Base-by-base conservation (phyloP, 2,329 filamentous ascomycete species). In the Pseudogymnoascus sp. region DNA sequence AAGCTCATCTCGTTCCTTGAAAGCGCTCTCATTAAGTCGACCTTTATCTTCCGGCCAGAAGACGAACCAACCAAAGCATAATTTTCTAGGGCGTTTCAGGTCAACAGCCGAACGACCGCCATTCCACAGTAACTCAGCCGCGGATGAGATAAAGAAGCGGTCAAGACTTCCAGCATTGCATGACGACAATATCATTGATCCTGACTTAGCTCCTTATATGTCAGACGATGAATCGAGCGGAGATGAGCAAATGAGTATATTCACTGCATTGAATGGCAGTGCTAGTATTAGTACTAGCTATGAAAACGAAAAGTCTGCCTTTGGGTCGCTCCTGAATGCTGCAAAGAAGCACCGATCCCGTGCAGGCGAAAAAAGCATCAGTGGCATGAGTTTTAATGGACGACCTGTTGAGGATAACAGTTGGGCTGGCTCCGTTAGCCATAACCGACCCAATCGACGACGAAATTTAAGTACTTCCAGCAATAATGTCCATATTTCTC, bases 151-250 rank as follows among this genome's bases (percentile, higher is more conserved):
- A 57, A 77, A 80, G 3, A 84, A 82, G 65, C 87, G 86, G 65
- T 78, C 84, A 6, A 84, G 85, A 41, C 81, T 96, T 36, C 88
- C 92, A 13, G 92, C 92, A n/a, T 97, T 99, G 68, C 94, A 99
- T 72, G 92, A 94, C 70, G 94, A 99, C 77, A 97, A 94, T 71
- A 96, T 99, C 67, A 97, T 99, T 67, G 94, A 99, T 71, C 94
- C 94, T 1, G 94, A 99, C 70, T 78, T 99, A 60, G 93, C 92
- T 4, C 89, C 91, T 35, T 99, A 95, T 74, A 89, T 99, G 80
- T 99, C 94, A 5, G 94, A 99, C 71, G 87, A 90, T 67, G 92
- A 90, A 57, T 96, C 92, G 1, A 97, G 91, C 68, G 93, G 89
- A 37, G 92, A 96, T 68, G 92, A 99, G 66, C 90, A 95, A 68